Evolutionary conservation across 495 filamentous ascomycete genomes (phyloP), one percentile per base, ranked within the genome.

Genomic region (Ascobolus immersus): DNA sequence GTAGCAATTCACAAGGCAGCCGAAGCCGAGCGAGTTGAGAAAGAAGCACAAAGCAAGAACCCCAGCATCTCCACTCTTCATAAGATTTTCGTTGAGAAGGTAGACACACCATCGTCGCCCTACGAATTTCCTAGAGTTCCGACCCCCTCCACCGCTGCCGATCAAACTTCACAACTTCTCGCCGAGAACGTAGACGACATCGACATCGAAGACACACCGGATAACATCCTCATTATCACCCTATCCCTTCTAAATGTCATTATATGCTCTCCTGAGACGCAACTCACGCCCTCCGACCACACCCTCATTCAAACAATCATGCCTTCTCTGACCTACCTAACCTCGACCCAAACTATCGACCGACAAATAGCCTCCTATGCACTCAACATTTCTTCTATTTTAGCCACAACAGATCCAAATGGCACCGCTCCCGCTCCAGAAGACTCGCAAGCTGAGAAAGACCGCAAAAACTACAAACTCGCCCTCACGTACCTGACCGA

Each of bases 401-500:
- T 49, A 8, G 27, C 42, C 37, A 49, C 12, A 18, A 37, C 22
- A 4, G 17, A 31, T 12, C 10, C 11, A 13, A 17, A 15, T 13
- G 7, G 22, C 22, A 3, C 15, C 10, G 28, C 28, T 4, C 12
- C 2, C 10, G 4, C 28, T 12, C n/a, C 28, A 4, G 12, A 31
- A 17, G 10, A 10, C 11, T 31, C 38, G 9, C 24, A 39, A 4
- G 20, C 15, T 7, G 43, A 48, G 26, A 26, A 36, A 23, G 42
- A 50, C 17, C 42, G 39, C 13, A 39, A 77, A 35, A 71, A 61
- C 0, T 76, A 86, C 42, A 62, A 56, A 33, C 60, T 75, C 12
- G 76, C 75, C 4, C 55, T 86, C 19, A 64, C 61, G 1, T 77
- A 82, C 44, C 67, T 86, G 35, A 71, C 69, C 13, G 76, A 78